Evolutionary conservation across 495 filamentous ascomycete species (phyloP), one percentile per base, ranked within the genome.

Genomic region (Penicillium macrosclerotiorum): DNA sequence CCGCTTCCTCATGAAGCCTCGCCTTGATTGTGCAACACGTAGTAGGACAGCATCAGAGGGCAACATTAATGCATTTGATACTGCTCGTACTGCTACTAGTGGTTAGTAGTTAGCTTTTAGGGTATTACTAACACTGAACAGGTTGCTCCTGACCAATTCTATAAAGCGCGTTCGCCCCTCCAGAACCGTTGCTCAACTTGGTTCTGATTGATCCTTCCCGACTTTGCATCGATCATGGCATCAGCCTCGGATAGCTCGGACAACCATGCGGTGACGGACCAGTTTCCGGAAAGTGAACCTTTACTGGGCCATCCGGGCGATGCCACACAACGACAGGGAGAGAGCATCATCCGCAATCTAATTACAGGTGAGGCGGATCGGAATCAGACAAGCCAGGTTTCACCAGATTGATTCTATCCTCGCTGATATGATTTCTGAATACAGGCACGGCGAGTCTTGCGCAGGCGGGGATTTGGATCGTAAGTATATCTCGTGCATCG

Each of bases 301-400:
- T 70, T 96, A 25, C 77, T 96, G 19, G 89, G 88, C 34, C 64
- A 77, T 33, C 70, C 80, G 17, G 88, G 88, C 41, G 85, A 89
- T 68, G 87, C 81, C 4, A 75, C 76, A 25, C 90, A 93, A 71
- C 64, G 74, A 42, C 77, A 84, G 12, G 64, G 74, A 3, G 69
- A 81, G 47, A 67, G 77, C 19, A 72, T 95, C 14, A 64, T 77
- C 41, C 69, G 76, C 46, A 97, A 97, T 55, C 72, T 95, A 17
- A 68, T 88, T 39, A 76, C 90, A 16, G 91, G 91, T 93, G 69
- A 47, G 72, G 31, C 19, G 6, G 20, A 25, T 14, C 6, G 22
- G 12, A 8, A 14, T 7, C n/a, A n/a, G n/a, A n/a, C n/a, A n/a
- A n/a, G n/a, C 17, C 18, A 11, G 18, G 3, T 14, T 20, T 20